Evolutionary conservation across 768 basidiomycete genomes (phyloP), one percentile per base, ranked within the genome.

Genomic region (Tubosaeta sp.): DNA sequence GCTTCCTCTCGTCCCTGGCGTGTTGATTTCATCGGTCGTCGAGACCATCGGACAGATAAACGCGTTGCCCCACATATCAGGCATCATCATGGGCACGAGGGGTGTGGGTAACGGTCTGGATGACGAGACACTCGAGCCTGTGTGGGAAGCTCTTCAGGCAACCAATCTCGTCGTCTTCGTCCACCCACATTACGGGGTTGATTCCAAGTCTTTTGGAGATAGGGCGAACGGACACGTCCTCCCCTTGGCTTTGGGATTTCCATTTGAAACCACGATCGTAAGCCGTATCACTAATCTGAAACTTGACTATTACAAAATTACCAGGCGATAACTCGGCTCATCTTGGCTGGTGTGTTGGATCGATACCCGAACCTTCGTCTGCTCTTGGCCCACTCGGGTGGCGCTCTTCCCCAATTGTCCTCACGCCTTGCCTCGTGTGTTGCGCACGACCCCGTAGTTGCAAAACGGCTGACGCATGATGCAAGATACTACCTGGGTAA

Each of bases 231-330:
- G 92, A 0, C 92, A 94, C 57, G 92, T 92, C 35, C 80, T 95
- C 27, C 87, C 91, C 3, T 79, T 94, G 47, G 88, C 90, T 1
- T 76, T 92, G 14, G 91, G 92, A 1, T 94, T 95, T 69, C 91
- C 91, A 3, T 86, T 94, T 61, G 92, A 94, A 72, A 94, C 91
- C 16, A 92, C 92, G 5, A 84, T 83, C 31, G 90, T 91, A 59
- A 65, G 86, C 74, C 38, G 17, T 13, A 13, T 39, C 35, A 5
- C 43, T 46, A 26, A 14, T 49, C 49, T 50, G 9, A 19, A 31
- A 43, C 8, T 7, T 10, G 13, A 25, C 13, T 33, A 54, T 65
- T 3, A 65, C 48, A 12, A 33, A 22, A 3, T 22, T 50, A 9
- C 51, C 50, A 78, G 78, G 88, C 91, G 4, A 80, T 82, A 29